phyloP scores from a whole-genome alignment of 306 rosid species.

The Casuarina glauca region DNA sequence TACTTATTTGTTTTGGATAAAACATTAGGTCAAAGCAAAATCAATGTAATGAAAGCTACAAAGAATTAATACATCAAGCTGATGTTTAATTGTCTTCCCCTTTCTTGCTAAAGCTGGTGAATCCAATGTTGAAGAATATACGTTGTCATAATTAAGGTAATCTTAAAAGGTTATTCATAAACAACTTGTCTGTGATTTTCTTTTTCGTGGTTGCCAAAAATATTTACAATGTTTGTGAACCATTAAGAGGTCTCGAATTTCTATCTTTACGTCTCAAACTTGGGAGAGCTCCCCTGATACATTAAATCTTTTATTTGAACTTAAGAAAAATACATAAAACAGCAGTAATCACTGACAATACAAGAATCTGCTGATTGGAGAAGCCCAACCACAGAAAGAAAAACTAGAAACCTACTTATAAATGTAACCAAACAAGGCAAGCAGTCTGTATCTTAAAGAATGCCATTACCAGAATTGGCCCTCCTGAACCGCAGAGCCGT shows the following conservation, averaged over 20 bases:
- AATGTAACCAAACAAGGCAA: not conserved
- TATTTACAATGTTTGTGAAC: too few relatives aligned
- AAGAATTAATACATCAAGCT: too few relatives aligned
- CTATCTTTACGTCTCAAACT: too few relatives aligned
- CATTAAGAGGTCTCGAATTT: too few relatives aligned
- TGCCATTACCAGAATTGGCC: slow-evolving; percentile 65
- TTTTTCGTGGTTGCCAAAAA: too few relatives aligned
- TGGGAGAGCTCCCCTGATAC: not conserved
- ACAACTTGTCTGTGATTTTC: not conserved
- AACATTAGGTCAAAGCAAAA: too few relatives aligned
- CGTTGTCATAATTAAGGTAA: not conserved
- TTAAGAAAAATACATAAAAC: not conserved
- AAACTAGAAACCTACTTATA: not conserved
- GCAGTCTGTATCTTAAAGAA: not conserved
- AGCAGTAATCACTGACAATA: not conserved
- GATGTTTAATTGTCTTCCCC: not conserved
- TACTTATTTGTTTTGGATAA: too few relatives aligned
- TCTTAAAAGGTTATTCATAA: not conserved
- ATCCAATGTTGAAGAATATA: not conserved
- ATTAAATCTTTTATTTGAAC: not conserved
- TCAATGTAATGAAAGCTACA: too few relatives aligned
- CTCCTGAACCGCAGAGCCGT: slow-evolving; percentile 68
- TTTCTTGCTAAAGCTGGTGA: not conserved
- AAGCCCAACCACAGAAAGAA: not conserved
- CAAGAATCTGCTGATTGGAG: not conserved